Conservation (phyloP, 257 asterid species). For the Verbena officinalis region DNA sequence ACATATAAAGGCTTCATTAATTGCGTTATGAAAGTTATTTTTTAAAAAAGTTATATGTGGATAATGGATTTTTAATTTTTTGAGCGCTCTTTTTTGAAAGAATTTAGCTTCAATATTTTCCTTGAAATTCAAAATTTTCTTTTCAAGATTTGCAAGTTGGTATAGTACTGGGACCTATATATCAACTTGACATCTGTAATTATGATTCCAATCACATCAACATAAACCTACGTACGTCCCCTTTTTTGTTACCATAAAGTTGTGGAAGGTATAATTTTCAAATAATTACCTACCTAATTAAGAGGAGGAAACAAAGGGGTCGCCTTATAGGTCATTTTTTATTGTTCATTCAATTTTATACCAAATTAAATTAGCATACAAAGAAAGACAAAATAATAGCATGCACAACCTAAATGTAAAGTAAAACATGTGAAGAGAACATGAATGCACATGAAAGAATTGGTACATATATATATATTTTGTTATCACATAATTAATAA, state of each 20-base stretch:
- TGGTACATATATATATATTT: background rate
- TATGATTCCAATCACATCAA: background rate
- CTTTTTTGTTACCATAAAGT: background rate
- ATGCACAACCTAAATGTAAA: slow-evolving; percentile 2
- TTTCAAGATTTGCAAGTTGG: background rate
- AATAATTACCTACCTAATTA: background rate
- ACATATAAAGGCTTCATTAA: too few species aligned
- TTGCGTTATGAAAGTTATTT: too few species aligned
- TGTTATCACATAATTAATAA: too few species aligned
- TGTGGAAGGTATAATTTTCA: background rate
- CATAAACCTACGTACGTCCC: background rate
- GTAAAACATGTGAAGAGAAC: slow-evolving; percentile 27
- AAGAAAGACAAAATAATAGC: slow-evolving; percentile 17
- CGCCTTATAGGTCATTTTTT: background rate
- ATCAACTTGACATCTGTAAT: background rate
- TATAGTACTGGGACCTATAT: background rate
- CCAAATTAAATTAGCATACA: background rate
- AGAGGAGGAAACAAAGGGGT: background rate
- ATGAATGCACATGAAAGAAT: slow-evolving; percentile 25
- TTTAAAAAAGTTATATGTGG: too few species aligned
- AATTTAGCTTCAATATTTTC: too few species aligned
- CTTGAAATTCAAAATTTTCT: background rate
- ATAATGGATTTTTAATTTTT: too few species aligned
- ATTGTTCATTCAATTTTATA: background rate
- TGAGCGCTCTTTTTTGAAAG: too few species aligned